phyloP scores from a whole-genome alignment of 2,329 filamentous ascomycete genomes.

The Colletotrichum navitas region DNA sequence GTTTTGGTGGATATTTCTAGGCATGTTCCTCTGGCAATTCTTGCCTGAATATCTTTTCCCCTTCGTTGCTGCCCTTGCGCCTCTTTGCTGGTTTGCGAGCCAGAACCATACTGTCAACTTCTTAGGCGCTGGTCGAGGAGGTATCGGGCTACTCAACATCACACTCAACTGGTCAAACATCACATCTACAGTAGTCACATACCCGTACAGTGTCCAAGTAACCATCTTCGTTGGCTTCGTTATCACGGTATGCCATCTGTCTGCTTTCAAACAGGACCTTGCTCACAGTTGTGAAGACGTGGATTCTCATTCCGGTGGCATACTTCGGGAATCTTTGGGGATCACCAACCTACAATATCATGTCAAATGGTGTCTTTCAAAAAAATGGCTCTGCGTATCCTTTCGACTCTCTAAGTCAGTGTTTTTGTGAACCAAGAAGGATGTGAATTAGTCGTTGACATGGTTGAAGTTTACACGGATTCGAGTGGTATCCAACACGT shows the following conservation, averaged over 20 bases:
- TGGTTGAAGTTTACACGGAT: conserved; percentile 27
- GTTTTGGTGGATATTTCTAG: conserved; percentile 67
- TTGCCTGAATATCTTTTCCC: conserved; percentile 72
- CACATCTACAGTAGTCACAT: conserved; percentile 64
- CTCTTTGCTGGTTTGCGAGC: conserved; percentile 74
- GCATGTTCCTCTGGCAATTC: conserved; percentile 71
- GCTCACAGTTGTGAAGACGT: conserved; percentile 56
- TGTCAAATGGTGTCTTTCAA: conserved; percentile 68
- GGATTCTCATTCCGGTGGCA: conserved; percentile 69
- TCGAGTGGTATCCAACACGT: conserved; percentile 30
- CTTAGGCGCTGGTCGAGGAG: conserved; percentile 70
- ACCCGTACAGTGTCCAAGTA: conserved; percentile 68
- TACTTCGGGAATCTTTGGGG: conserved; percentile 69
- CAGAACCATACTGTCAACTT: conserved; percentile 70
- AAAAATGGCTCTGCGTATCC: conserved; percentile 35
- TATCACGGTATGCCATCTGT: conserved; percentile 45
- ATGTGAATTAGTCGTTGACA: conserved; percentile 19
- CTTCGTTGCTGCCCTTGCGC: conserved; percentile 69
- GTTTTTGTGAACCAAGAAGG: conserved; percentile 5
- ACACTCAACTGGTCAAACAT: conserved; percentile 73
- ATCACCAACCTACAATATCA: conserved; percentile 59
- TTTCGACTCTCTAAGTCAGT: conserved; percentile 45
- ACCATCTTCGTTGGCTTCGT: conserved; percentile 67
- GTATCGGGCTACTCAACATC: conserved; percentile 72
- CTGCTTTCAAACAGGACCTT: not conserved